phyloP scores from a whole-genome alignment of 2,329 filamentous ascomycete genomes.

The Pseudofabraea citricarpa region DNA sequence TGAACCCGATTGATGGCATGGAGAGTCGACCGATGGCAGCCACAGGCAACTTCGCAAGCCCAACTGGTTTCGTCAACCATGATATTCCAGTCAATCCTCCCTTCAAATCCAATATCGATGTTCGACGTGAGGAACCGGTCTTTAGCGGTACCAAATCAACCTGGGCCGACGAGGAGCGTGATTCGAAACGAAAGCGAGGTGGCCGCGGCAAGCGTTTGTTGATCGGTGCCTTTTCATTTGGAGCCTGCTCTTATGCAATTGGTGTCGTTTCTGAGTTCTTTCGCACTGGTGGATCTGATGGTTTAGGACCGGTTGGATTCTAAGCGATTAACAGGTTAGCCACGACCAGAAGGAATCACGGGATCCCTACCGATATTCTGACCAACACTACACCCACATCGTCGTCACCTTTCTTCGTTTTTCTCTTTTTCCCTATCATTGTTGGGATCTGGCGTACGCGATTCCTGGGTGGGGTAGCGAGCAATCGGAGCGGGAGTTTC shows the following conservation, averaged over 20 bases:
- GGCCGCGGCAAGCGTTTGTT: slow-evolving; percentile 42
- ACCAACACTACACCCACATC: background rate
- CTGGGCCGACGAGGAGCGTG: slow-evolving; percentile 19
- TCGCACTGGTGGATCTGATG: slow-evolving; percentile 40
- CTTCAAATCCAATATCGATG: slow-evolving; percentile 39
- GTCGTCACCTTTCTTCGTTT: background rate
- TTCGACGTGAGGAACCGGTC: slow-evolving; percentile 41
- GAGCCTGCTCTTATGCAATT: slow-evolving; percentile 51
- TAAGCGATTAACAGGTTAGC: slow-evolving; percentile 4
- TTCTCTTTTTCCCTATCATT: background rate
- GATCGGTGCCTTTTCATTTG: slow-evolving; percentile 49
- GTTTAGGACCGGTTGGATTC: slow-evolving; percentile 28
- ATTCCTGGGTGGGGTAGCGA: background rate
- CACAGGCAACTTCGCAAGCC: slow-evolving; percentile 56
- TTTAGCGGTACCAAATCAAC: slow-evolving; percentile 36
- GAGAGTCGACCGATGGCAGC: slow-evolving; percentile 27
- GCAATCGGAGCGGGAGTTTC: too few relatives aligned
- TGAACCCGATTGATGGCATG: slow-evolving; percentile 52
- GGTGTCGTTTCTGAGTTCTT: slow-evolving; percentile 57
- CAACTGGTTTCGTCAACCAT: slow-evolving; percentile 62
- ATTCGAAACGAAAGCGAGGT: slow-evolving; percentile 29
- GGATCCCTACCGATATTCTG: background rate
- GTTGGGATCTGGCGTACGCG: background rate
- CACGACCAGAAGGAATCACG: background rate
- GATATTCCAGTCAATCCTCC: slow-evolving; percentile 37